phyloP scores from a whole-genome alignment of 768 basidiomycete genomes.

The Suillus occidentalis region DNA sequence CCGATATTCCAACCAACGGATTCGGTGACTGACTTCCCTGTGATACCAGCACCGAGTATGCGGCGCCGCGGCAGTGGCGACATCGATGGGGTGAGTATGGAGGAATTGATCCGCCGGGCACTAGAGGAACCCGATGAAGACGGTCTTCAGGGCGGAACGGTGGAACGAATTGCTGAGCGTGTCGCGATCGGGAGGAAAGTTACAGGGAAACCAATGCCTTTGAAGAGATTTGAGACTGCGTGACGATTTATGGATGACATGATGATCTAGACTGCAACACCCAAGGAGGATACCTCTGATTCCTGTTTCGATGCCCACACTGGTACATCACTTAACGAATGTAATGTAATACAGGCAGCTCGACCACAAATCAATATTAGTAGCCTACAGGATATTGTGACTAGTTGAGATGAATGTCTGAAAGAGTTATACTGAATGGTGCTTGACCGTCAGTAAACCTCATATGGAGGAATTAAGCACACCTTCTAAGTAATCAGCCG shows the following conservation, averaged over 20 bases:
- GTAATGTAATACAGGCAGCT: neutral
- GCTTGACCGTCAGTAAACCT: neutral
- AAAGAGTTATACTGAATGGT: neutral
- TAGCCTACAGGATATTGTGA: neutral
- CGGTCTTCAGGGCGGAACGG: constrained; percentile 37
- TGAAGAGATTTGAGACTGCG: constrained; percentile 68
- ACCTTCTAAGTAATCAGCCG: constrained; percentile 71
- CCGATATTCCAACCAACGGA: constrained; percentile 50
- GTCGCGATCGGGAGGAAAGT: constrained; percentile 53
- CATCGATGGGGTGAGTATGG: constrained; percentile 54
- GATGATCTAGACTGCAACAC: neutral
- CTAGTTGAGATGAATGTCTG: neutral
- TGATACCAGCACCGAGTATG: constrained; percentile 67
- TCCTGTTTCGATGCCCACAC: neutral
- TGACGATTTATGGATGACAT: constrained; percentile 17
- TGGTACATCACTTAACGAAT: neutral
- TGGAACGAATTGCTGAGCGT: constrained; percentile 62
- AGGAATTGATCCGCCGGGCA: constrained; percentile 61
- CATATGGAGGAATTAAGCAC: constrained; percentile 17
- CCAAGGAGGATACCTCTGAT: neutral
- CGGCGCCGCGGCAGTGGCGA: constrained; percentile 43
- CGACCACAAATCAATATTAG: neutral
- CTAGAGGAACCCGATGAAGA: constrained; percentile 59
- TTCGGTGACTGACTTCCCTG: constrained; percentile 33
- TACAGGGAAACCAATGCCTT: constrained; percentile 45